These are phyloP conservation scores for Massariosphaeria phaeospora DNA, from an alignment of 495 filamentous ascomycete genomes.

Conservation along the genomic window DNA sequence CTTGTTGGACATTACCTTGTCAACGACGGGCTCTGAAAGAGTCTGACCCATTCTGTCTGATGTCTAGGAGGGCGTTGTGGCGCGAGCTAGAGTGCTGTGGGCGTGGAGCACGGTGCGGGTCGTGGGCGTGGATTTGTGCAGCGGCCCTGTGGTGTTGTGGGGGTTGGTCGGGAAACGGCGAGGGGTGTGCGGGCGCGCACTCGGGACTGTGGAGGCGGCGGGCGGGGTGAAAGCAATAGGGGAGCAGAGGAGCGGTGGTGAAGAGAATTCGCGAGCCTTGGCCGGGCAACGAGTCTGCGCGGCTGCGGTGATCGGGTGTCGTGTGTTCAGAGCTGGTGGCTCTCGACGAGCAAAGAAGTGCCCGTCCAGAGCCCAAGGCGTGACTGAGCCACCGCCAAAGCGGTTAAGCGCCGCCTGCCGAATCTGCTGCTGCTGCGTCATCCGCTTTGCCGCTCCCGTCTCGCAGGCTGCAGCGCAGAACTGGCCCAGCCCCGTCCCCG, in stretches of 20 bases:
- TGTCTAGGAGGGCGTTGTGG: slow-evolving; percentile 23
- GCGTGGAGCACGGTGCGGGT: slow-evolving; percentile 16
- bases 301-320: slow-evolving; percentile 1
- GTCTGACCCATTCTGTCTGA: slow-evolving; percentile 82
- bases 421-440: too few relatives aligned
- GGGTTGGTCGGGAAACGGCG: slow-evolving; percentile 1
- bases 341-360: too few relatives aligned
- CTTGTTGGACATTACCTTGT: slow-evolving; percentile 70
- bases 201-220: neutral
- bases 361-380: too few relatives aligned
- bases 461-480: too few relatives aligned
- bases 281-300: slow-evolving; percentile 1
- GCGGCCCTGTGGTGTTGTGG: slow-evolving; percentile 18
- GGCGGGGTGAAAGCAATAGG: neutral
- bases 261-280: neutral
- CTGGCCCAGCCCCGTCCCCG: too few relatives aligned
- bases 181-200: neutral
- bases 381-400: too few relatives aligned
- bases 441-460: too few relatives aligned
- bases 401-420: too few relatives aligned
- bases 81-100: slow-evolving; percentile 4
- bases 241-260: neutral
- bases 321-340: too few relatives aligned
- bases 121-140: slow-evolving; percentile 31
- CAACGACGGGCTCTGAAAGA: slow-evolving; percentile 95